Evolutionary conservation across 106 monocot genomes (phyloP).

Genomic region (Dioscorea zingiberensis): DNA sequence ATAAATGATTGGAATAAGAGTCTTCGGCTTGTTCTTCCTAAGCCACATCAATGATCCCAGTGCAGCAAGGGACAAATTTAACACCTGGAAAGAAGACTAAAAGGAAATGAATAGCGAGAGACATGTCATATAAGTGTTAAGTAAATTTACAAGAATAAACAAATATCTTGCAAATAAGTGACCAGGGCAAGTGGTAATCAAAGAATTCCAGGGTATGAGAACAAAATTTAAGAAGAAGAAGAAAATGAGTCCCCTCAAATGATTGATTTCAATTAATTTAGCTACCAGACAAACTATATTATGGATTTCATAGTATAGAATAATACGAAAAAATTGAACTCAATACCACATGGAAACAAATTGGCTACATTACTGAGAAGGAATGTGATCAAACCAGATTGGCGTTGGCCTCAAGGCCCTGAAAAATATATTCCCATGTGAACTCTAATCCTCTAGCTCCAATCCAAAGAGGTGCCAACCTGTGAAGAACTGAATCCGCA

Average conservation of each 20-base stretch:
- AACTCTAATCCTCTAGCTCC: conserved; percentile 77
- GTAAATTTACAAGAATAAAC: too few relatives aligned
- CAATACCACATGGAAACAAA: not conserved
- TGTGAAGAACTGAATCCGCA: conserved; percentile 74
- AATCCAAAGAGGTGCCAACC: conserved; percentile 69
- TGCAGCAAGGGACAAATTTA: conserved; percentile 85
- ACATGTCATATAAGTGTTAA: too few relatives aligned
- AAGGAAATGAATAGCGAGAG: not conserved
- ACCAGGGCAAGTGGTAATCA: too few relatives aligned
- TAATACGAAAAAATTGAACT: too few relatives aligned
- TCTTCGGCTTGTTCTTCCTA: conserved; percentile 91
- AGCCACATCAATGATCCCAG: conserved; percentile 97
- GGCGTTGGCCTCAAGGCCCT: conserved; percentile 79
- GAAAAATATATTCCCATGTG: conserved; percentile 70
- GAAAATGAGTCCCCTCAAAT: too few relatives aligned
- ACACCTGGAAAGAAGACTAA: conserved; percentile 38
- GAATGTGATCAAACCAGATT: conserved; percentile 41
- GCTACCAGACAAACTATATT: too few relatives aligned
- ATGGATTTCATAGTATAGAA: too few relatives aligned
- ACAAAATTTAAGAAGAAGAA: too few relatives aligned
- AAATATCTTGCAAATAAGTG: too few relatives aligned
- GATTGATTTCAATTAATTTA: too few relatives aligned
- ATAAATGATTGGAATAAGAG: conserved; percentile 83
- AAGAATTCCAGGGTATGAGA: too few relatives aligned
- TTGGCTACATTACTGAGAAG: not conserved